A percentile compares a stretch with the other conserved stretches of the same genome.
Evolutionary conservation across 441 rosid genomes (phyloP).

Genomic region (Gossypium schwendimanii): DNA sequence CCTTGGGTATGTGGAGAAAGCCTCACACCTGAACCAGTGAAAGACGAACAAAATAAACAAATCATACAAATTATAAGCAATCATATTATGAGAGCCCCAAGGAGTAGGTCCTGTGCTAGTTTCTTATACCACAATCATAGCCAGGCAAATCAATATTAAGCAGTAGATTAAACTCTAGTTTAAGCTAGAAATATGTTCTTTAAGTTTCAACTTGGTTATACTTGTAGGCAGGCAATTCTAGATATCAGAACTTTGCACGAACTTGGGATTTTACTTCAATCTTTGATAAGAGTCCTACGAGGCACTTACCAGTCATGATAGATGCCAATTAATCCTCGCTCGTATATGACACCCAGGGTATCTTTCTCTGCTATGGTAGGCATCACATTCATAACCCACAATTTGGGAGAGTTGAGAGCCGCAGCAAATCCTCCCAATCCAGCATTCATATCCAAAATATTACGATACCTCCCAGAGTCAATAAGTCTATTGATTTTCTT

Average conservation of each 20-base stretch:
- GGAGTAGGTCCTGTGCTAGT: not conserved
- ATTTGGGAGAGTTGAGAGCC: constrained; percentile 39
- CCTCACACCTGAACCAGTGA: constrained; percentile 54
- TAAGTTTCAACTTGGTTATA: not conserved
- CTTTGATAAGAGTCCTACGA: not conserved
- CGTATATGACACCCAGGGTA: constrained; percentile 50
- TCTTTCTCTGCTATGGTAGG: constrained; percentile 57
- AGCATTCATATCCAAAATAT: constrained; percentile 74
- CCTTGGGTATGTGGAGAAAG: constrained; percentile 72
- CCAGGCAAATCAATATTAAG: not conserved
- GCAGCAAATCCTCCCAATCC: constrained; percentile 77
- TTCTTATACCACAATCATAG: not conserved
- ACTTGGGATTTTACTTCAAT: too few relatives aligned
- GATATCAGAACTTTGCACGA: too few relatives aligned
- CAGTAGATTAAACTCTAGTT: too few relatives aligned
- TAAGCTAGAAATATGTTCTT: too few relatives aligned
- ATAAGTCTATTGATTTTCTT: constrained; percentile 49
- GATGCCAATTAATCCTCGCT: constrained; percentile 68
- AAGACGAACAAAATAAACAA: not conserved
- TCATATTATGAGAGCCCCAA: not conserved
- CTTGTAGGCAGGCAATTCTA: too few relatives aligned
- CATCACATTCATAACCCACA: constrained; percentile 74
- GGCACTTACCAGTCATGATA: constrained; percentile 52
- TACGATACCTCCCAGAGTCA: constrained; percentile 58
- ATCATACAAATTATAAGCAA: not conserved